Base-by-base conservation (phyloP, 176 grass and related monocot genomes). In the Elaeis guineensis region DNA sequence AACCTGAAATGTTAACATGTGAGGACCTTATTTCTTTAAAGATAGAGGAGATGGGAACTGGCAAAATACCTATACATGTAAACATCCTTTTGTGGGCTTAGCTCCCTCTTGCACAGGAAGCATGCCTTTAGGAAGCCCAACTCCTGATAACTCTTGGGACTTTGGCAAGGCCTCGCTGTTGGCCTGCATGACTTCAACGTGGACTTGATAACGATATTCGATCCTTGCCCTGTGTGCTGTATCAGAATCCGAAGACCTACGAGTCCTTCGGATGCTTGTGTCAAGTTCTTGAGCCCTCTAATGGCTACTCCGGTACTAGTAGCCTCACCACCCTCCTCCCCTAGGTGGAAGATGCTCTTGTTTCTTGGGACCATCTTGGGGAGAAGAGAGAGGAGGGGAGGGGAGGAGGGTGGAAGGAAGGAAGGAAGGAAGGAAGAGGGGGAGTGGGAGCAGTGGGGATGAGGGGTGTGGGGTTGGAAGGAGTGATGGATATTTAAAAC, bases 311-410 rank as follows among this genome's bases (percentile, higher is more conserved):
- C 55, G 0, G 7, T 58, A 16, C 15, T 22, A 4, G 65, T 65
- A 39, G 58, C 57, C 2, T 53, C 72, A n/a, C 50, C 77, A 75
- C 59, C 82, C 82, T 86, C 90, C 39, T 89, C 90, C 48, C 79
- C 85, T 12, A 95, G 72, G 58, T 83, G 70, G 76, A 95, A 89
- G 76, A 95, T 86, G 85, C 85, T 83, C 58, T 69, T 61, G 23
- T 61, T 71, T 71, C 78, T 80, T 49, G 79, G 79, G 77, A 83
- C 66, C 90, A 95, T 89, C 68, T 59, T 39, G 50, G 49, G 52
- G 59, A 11, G 25, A 63, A 16, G 28, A 30, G 20, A 65, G 5
- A 14, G 25, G 3, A 15, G 21, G 44, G 39, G 51, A n/a, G 54
- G 39, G 65, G 70, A 50, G 69, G 11, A 29, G 23, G 21, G 5